Evolutionary conservation across 1,284 basidiomycete genomes (phyloP).

Genomic region (Porodaedalea pini): DNA sequence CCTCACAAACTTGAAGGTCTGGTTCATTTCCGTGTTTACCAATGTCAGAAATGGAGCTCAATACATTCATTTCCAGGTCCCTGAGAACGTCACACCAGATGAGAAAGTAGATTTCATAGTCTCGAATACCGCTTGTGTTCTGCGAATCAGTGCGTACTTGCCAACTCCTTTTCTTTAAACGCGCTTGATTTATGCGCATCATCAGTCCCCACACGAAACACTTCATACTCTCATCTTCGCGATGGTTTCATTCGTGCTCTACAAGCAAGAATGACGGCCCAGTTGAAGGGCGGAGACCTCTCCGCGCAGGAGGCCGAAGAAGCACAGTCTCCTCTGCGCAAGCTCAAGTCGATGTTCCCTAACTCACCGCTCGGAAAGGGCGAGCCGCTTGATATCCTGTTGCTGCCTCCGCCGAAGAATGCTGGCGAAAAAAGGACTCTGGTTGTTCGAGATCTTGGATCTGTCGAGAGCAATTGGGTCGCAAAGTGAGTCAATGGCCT

Average conservation of each 20-base stretch:
- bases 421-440: conserved; percentile 48
- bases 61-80: conserved; percentile 36
- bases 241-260: conserved; percentile 84
- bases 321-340: conserved; percentile 61
- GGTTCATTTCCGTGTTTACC: conserved; percentile 21
- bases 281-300: conserved; percentile 48
- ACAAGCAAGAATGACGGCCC: conserved; percentile 57
- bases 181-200: conserved; percentile 1
- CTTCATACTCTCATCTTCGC: conserved; percentile 78
- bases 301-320: conserved; percentile 54
- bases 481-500: conserved; percentile 33
- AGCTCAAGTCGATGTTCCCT: conserved; percentile 74
- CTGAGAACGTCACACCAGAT: conserved; percentile 49
- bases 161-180: not conserved
- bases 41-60: conserved; percentile 21
- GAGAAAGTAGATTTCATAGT: conserved; percentile 70
- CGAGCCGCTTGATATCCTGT: conserved; percentile 62
- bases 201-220: conserved; percentile 76
- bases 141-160: conserved; percentile 59
- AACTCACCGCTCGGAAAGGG: conserved; percentile 63
- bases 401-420: conserved; percentile 48
- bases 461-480: conserved; percentile 69
- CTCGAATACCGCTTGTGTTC: conserved; percentile 64
- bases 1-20: conserved; percentile 55
- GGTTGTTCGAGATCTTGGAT: conserved; percentile 69